Conservation (phyloP, 352 stramenopile genomes). For the Pythium aphanidermatum region DNA sequence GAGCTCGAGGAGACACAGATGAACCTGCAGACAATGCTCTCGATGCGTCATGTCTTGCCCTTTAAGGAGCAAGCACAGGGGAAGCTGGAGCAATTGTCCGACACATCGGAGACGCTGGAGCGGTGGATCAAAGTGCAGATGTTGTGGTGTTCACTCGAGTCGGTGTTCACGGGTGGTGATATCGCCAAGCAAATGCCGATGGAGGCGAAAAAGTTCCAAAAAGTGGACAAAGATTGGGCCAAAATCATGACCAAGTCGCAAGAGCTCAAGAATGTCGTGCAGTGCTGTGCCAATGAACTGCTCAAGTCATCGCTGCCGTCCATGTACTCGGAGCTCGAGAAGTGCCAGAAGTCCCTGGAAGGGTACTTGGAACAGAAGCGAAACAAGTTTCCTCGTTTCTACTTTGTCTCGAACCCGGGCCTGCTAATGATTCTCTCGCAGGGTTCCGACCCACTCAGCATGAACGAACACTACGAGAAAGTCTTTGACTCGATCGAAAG, state of each 20-base stretch:
- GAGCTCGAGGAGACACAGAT: slow-evolving; percentile 98
- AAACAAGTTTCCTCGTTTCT: slow-evolving; percentile 98
- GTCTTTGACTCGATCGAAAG: slow-evolving; percentile 98
- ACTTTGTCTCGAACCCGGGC: slow-evolving; percentile 98
- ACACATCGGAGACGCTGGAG: slow-evolving; percentile 97
- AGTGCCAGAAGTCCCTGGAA: slow-evolving; percentile 97
- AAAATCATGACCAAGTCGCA: slow-evolving; percentile 96
- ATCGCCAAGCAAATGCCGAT: slow-evolving; percentile 99
- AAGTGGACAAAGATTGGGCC: slow-evolving; percentile 97
- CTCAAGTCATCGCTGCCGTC: slow-evolving; percentile 93
- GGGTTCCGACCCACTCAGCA: slow-evolving; percentile 95
- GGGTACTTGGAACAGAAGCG: slow-evolving; percentile 98
- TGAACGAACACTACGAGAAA: slow-evolving; percentile 99
- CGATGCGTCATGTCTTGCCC: slow-evolving; percentile 94
- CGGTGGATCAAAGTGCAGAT: slow-evolving; percentile 98
- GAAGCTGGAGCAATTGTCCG: slow-evolving; percentile 91
- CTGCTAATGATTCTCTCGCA: slow-evolving; percentile 97
- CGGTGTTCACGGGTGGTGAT: slow-evolving; percentile 97
- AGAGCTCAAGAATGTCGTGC: slow-evolving; percentile 89
- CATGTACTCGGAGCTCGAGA: slow-evolving; percentile 98
- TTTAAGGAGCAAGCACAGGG: slow-evolving; percentile 96
- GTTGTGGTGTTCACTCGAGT: slow-evolving; percentile 98
- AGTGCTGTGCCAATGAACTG: slow-evolving; percentile 94
- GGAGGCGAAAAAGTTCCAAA: slow-evolving; percentile 98
- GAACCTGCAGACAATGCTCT: slow-evolving; percentile 98